Base-by-base conservation (phyloP, 164 flowering plant species). In the Piper betle region DNA sequence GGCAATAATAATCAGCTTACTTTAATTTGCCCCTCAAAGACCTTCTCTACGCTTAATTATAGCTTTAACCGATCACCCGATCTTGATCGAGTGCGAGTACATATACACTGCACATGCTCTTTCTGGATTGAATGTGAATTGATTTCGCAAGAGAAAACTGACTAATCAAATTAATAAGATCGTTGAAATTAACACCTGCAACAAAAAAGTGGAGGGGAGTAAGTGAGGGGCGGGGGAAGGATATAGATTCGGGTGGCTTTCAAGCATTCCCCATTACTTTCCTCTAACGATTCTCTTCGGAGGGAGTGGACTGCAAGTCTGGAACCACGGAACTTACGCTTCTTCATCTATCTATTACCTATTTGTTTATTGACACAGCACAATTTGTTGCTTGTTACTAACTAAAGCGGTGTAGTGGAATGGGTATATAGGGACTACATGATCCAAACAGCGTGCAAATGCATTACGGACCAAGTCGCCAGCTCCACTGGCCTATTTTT, bases 251-350 rank as follows among this genome's bases (percentile, higher is more conserved):
- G 75, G 71, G 67, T 67, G 71, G 65, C 69, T 67, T 75, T 64
- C 37, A 72, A 80, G 75, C 72, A 75, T 70, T 58, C 69, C 33
- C 68, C 73, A 71, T 70, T 64, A 63, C 76, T 77, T 75, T 75
- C 64, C 64, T 73, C 76, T 73, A 65, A 74, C 72, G 77, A 75
- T 77, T 78, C 67, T 65, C 58, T 48, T n/a, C 20, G 33, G 38
- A 42, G 65, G 73, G 66, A 75, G 75, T 79, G 81, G 79, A 68
- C 68, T 78, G 81, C 82, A 80, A 80, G 83, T 70, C 83, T 78
- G 79, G 77, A 76, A 66, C 72, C 80, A 75, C 80, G 78, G 77
- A 78, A 66, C 70, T 74, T 66, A 70, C 78, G 83, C 66, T 65
- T 66, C 67, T 68, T 74, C 78, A 68, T 66, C 64, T 42, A 50